Percentiles rank a stretch among this genome's conserved stretches.
These are phyloP conservation scores for Leccinum broughii DNA, from an alignment of 768 basidiomycete species.

Conservation along the genomic window DNA sequence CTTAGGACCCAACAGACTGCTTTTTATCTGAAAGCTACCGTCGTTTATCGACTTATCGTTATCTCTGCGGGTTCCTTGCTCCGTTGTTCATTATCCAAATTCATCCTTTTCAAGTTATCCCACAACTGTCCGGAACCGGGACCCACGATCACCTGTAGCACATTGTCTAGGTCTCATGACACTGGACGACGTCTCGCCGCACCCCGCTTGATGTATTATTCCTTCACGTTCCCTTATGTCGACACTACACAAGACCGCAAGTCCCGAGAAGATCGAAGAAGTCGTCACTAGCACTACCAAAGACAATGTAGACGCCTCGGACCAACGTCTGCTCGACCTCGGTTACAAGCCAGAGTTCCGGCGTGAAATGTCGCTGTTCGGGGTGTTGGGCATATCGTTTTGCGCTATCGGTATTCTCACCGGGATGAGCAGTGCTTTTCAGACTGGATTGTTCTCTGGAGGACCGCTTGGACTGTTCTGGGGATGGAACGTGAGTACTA, in stretches of 20 bases:
- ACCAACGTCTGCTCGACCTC: constrained; percentile 48
- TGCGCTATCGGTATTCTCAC: constrained; percentile 62
- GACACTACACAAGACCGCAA: not conserved
- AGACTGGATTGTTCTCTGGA: constrained; percentile 58
- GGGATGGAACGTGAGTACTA: constrained; percentile 56
- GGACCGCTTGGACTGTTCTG: constrained; percentile 60
- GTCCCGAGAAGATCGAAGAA: constrained; percentile 18
- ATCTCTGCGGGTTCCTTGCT: not conserved
- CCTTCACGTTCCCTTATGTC: constrained; percentile 9
- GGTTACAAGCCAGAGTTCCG: constrained; percentile 57
- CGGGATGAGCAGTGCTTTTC: constrained; percentile 61
- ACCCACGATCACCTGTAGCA: constrained; percentile 6
- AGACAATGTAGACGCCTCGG: constrained; percentile 20
- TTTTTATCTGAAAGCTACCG: constrained; percentile 1
- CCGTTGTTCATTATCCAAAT: not conserved
- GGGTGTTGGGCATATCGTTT: constrained; percentile 60
- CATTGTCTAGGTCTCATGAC: not conserved
- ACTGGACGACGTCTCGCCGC: not conserved
- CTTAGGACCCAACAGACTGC: not conserved
- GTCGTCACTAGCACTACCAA: not conserved
- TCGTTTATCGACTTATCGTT: constrained; percentile 2
- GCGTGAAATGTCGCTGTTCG: constrained; percentile 60
- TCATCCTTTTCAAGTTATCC: not conserved
- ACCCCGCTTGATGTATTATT: not conserved
- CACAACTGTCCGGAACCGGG: constrained; percentile 4